phyloP scores from a whole-genome alignment of 495 filamentous ascomycete genomes.

The Hyaloscypha finlandica region DNA sequence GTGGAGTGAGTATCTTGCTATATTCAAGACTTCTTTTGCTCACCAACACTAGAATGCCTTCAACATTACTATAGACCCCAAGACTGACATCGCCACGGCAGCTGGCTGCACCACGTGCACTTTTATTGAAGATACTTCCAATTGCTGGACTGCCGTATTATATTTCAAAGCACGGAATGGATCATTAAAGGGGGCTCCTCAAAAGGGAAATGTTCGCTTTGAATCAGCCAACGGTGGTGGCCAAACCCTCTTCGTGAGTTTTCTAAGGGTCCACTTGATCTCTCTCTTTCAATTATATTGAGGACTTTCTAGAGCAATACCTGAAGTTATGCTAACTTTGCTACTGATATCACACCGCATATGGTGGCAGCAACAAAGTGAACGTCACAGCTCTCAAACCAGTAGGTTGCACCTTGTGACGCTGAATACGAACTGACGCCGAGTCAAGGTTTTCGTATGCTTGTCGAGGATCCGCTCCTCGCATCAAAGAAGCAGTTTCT shows the following conservation, averaged over 20 bases:
- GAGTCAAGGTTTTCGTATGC: constrained; percentile 45
- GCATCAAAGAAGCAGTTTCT: background rate
- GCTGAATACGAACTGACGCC: background rate
- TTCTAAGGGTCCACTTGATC: background rate
- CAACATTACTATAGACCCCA: constrained; percentile 35
- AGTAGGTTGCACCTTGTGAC: constrained; percentile 35
- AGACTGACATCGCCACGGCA: constrained; percentile 30
- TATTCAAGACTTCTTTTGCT: background rate
- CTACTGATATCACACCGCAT: background rate
- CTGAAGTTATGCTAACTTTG: too few species aligned
- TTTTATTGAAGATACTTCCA: constrained; percentile 40
- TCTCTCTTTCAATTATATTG: too few species aligned
- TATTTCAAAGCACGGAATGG: constrained; percentile 45
- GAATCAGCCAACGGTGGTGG: constrained; percentile 38
- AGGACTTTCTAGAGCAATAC: too few species aligned
- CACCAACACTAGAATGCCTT: constrained; percentile 33
- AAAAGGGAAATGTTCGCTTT: constrained; percentile 42
- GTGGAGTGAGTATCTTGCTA: constrained; percentile 26
- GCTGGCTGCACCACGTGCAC: constrained; percentile 40
- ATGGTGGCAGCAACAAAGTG: background rate
- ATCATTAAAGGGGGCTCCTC: constrained; percentile 43
- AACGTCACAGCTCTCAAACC: constrained; percentile 23
- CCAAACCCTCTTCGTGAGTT: background rate
- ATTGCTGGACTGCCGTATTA: constrained; percentile 46
- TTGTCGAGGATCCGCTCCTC: constrained; percentile 41